Percentiles rank a stretch among this genome's conserved stretches.
Conservation (phyloP, 192 early-diverging fungal species). For the Coemansia sp. region DNA sequence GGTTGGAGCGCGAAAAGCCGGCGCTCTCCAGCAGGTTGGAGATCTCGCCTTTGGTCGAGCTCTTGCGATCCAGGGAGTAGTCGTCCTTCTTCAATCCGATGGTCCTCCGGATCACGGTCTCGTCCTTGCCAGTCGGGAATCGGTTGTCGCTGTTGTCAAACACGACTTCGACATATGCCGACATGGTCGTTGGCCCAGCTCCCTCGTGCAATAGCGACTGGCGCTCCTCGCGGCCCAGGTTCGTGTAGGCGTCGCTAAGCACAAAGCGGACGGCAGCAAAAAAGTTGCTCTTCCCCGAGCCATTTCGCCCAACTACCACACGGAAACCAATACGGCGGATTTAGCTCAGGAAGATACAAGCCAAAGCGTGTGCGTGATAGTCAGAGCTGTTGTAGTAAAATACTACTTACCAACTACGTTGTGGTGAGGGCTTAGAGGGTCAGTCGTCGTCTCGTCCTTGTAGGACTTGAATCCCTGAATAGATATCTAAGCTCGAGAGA, state of each 20-base stretch:
- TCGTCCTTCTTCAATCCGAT: conserved; percentile 98
- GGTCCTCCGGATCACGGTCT: conserved; percentile 87
- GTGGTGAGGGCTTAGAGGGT: conserved; percentile 90
- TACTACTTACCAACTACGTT: conserved; percentile 87
- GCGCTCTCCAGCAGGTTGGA: conserved; percentile 94
- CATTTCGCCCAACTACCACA: conserved; percentile 85
- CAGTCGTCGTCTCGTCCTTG: conserved; percentile 93
- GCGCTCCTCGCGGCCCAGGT: conserved; percentile 90
- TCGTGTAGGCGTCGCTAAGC: conserved; percentile 93
- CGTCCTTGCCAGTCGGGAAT: conserved; percentile 93
- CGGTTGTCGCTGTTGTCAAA: conserved; percentile 98
- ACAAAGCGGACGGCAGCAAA: conserved; percentile 95
- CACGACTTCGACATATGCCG: conserved; percentile 94
- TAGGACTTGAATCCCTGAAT: conserved; percentile 99
- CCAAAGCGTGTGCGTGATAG: not conserved
- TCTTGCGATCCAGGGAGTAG: conserved; percentile 96
- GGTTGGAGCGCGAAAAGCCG: conserved; percentile 96
- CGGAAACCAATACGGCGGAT: conserved; percentile 12
- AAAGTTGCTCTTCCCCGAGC: conserved; percentile 98
- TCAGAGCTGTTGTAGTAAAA: not conserved
- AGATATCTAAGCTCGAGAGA: conserved; percentile 60
- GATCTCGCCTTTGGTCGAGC: conserved; percentile 89
- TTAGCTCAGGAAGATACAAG: not conserved
- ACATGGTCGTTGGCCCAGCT: conserved; percentile 87
- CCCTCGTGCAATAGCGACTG: conserved; percentile 95